These are phyloP conservation scores for Malus orientalis DNA, from an alignment of 306 rosid species.

Conservation along the genomic window DNA sequence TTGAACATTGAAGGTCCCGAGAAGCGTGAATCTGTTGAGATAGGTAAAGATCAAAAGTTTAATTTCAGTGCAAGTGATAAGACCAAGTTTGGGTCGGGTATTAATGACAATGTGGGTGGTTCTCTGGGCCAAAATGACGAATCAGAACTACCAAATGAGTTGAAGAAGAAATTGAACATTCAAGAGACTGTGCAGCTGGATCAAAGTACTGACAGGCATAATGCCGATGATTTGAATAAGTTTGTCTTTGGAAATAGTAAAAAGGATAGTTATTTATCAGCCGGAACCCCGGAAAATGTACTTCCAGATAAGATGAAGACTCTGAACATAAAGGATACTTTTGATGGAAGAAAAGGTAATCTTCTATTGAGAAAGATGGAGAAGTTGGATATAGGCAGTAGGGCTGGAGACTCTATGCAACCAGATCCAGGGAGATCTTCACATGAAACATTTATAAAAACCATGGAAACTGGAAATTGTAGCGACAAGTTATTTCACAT, in stretches of 20 bases:
- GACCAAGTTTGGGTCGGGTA: constrained; percentile 16
- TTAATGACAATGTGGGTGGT: constrained; percentile 24
- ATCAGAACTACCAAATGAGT: constrained; percentile 47
- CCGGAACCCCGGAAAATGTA: constrained; percentile 23
- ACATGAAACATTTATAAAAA: constrained; percentile 16
- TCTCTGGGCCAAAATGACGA: constrained; percentile 20
- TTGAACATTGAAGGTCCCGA: constrained; percentile 38
- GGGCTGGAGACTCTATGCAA: constrained; percentile 13
- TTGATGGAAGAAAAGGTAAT: constrained; percentile 25
- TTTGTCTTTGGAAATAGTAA: constrained; percentile 21
- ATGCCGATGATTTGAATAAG: constrained; percentile 9
- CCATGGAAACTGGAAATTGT: constrained; percentile 9
- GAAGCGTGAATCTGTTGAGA: constrained; percentile 6
- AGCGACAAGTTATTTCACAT: constrained; percentile 2
- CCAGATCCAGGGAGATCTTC: constrained; percentile 28
- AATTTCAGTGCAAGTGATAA: constrained; percentile 14
- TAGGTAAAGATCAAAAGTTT: constrained; percentile 16
- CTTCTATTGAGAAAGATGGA: constrained; percentile 37
- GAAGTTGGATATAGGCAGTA: constrained; percentile 28
- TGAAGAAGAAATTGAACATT: constrained; percentile 44
- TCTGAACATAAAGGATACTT: constrained; percentile 33
- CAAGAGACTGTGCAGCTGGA: constrained; percentile 21
- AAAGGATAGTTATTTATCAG: constrained; percentile 1
- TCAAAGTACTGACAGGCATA: neutral
- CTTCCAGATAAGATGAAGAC: constrained; percentile 46